phyloP scores from a whole-genome alignment of 2,329 filamentous ascomycete genomes.

The Clarireedia paspali region DNA sequence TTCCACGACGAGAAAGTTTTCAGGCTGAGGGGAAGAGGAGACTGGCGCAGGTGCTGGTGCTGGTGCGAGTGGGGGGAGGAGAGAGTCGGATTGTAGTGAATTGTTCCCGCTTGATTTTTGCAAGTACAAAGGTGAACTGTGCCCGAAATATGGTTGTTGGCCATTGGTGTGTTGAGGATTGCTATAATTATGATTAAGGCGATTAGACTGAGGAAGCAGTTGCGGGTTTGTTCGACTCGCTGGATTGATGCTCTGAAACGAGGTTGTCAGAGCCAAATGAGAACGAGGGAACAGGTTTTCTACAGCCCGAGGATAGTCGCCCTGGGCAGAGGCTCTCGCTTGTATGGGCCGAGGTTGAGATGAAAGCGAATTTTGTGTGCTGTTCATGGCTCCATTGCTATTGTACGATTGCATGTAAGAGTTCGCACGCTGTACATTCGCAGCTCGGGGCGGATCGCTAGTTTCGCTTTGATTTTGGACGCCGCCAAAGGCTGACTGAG shows the following conservation, averaged over 20 bases:
- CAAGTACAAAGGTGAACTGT: background rate
- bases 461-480: background rate
- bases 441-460: background rate
- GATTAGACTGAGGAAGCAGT: background rate
- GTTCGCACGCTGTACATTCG: background rate
- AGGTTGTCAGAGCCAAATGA: background rate
- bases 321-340: background rate
- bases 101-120: background rate
- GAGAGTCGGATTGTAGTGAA: background rate
- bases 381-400: background rate
- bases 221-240: background rate
- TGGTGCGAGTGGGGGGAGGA: background rate
- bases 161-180: background rate
- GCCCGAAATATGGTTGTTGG: background rate
- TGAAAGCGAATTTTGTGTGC: conserved; percentile 1
- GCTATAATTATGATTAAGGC: background rate
- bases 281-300: conserved; percentile 3
- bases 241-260: conserved; percentile 2
- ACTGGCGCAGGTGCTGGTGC: background rate
- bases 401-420: background rate
- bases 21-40: background rate
- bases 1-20: conserved; percentile 5
- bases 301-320: conserved; percentile 1
- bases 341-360: background rate
- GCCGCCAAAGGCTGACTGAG: background rate